Percentiles rank a stretch among this genome's conserved stretches.
These are phyloP conservation scores for Dictyostelium citrinum DNA, from an alignment of 78 protist genomes.

Conservation along the genomic window DNA sequence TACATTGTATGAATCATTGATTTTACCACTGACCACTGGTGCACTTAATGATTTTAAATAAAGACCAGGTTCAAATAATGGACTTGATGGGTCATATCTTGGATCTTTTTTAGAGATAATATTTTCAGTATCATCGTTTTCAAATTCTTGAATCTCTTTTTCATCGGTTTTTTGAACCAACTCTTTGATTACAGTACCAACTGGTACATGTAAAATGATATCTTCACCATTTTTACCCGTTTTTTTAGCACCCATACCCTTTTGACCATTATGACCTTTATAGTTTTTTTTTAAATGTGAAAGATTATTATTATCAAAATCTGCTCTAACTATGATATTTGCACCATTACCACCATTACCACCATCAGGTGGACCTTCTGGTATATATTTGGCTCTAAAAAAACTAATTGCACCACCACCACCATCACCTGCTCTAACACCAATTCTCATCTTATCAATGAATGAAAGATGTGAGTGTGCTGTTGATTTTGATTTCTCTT, in stretches of 20 bases:
- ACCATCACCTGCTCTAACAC: slow-evolving; percentile 60
- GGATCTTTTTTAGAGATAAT: neutral
- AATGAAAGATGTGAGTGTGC: neutral
- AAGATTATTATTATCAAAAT: slow-evolving; percentile 39
- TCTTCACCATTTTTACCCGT: slow-evolving; percentile 63
- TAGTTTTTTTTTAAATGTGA: slow-evolving; percentile 35
- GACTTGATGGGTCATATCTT: neutral
- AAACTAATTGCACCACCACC: slow-evolving; percentile 48
- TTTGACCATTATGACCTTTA: slow-evolving; percentile 24
- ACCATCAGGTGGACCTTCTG: slow-evolving; percentile 75
- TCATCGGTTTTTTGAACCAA: neutral
- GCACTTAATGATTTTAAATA: slow-evolving; percentile 31
- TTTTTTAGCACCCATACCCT: slow-evolving; percentile 18
- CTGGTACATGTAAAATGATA: slow-evolving; percentile 49
- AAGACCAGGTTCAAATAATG: neutral
- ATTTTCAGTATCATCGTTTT: neutral
- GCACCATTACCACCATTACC: slow-evolving; percentile 78
- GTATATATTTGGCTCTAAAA: slow-evolving; percentile 60
- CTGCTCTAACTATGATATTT: slow-evolving; percentile 16
- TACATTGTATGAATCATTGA: neutral
- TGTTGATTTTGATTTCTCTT: neutral
- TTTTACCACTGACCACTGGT: slow-evolving; percentile 22
- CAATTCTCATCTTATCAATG: slow-evolving; percentile 31
- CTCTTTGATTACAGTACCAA: slow-evolving; percentile 62
- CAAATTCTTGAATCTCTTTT: neutral